These are phyloP conservation scores for Phytopythium kandeliae DNA, from an alignment of 352 stramenopile species.

Conservation along the genomic window DNA sequence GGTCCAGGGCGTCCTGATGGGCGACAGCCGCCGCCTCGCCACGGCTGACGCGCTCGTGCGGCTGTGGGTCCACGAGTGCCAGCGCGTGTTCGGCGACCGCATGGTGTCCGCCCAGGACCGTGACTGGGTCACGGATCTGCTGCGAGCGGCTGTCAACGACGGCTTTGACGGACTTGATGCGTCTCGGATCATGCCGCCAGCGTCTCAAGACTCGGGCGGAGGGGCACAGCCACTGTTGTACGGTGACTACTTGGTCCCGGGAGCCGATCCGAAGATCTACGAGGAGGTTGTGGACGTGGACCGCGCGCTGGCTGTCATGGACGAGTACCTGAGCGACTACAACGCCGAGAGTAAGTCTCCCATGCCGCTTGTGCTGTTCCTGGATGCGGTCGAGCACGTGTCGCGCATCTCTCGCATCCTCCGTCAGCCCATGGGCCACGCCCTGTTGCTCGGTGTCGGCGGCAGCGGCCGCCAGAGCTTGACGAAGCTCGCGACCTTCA, in stretches of 20 bases:
- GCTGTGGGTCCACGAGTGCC: constrained; percentile 83
- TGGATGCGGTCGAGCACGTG: constrained; percentile 87
- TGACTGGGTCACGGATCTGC: constrained; percentile 72
- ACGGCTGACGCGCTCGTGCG: constrained; percentile 67
- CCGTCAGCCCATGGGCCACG: constrained; percentile 85
- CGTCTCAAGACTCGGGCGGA: neutral
- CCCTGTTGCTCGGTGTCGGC: constrained; percentile 90
- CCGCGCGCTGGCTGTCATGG: constrained; percentile 68
- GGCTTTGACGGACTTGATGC: constrained; percentile 43
- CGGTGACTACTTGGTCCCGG: constrained; percentile 91
- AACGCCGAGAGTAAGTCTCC: constrained; percentile 82
- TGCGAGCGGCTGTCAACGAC: constrained; percentile 56
- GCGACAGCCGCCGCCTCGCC: constrained; percentile 63
- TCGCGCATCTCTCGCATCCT: constrained; percentile 80
- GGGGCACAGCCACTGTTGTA: constrained; percentile 61
- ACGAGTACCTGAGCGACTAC: constrained; percentile 87
- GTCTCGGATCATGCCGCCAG: neutral
- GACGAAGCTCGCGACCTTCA: constrained; percentile 89
- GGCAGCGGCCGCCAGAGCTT: constrained; percentile 90
- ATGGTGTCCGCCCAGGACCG: constrained; percentile 72
- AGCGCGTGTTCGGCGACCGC: constrained; percentile 85
- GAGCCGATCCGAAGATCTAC: constrained; percentile 88
- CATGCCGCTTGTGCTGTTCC: constrained; percentile 88
- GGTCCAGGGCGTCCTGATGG: constrained; percentile 83
- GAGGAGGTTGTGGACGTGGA: constrained; percentile 89